Evolutionary conservation across 2,329 filamentous ascomycete genomes (phyloP).

Genomic region (Bipolaris oryzae): DNA sequence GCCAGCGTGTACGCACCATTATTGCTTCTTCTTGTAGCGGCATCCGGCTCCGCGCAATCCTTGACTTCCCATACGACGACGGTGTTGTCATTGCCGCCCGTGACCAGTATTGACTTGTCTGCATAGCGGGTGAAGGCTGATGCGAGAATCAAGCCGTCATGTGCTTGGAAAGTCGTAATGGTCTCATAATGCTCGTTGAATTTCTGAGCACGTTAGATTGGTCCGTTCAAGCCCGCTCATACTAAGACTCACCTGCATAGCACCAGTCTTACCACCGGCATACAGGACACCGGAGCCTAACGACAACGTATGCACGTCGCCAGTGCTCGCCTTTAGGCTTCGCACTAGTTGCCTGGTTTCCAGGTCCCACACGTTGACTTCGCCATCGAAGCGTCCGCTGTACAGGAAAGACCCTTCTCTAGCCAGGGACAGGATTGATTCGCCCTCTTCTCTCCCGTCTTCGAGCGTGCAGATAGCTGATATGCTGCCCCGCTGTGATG

Average conservation of each 20-base stretch:
- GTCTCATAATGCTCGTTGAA: slow-evolving; percentile 85
- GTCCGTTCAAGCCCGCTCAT: background rate
- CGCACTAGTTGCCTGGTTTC: slow-evolving; percentile 90
- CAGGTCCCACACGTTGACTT: slow-evolving; percentile 95
- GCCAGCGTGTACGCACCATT: slow-evolving; percentile 54
- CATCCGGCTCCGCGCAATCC: slow-evolving; percentile 58
- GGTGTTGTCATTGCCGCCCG: slow-evolving; percentile 89
- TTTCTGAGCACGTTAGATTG: slow-evolving; percentile 55
- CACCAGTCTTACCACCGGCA: slow-evolving; percentile 88
- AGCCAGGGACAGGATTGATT: slow-evolving; percentile 75
- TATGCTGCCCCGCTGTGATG: slow-evolving; percentile 65
- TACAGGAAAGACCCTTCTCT: slow-evolving; percentile 93
- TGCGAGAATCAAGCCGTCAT: slow-evolving; percentile 84
- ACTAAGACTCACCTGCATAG: slow-evolving; percentile 66
- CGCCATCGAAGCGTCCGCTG: slow-evolving; percentile 82
- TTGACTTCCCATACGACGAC: slow-evolving; percentile 86
- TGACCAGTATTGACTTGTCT: slow-evolving; percentile 83
- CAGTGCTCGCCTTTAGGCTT: slow-evolving; percentile 79
- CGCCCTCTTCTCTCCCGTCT: slow-evolving; percentile 63
- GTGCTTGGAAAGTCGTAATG: slow-evolving; percentile 78
- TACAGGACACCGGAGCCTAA: slow-evolving; percentile 86
- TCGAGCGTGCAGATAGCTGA: slow-evolving; percentile 71
- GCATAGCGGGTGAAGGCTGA: slow-evolving; percentile 76
- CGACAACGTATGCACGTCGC: slow-evolving; percentile 84
- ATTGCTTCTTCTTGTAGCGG: slow-evolving; percentile 58